Conservation (phyloP, 148 eudicot genomes). For the Rheum nobile region DNA sequence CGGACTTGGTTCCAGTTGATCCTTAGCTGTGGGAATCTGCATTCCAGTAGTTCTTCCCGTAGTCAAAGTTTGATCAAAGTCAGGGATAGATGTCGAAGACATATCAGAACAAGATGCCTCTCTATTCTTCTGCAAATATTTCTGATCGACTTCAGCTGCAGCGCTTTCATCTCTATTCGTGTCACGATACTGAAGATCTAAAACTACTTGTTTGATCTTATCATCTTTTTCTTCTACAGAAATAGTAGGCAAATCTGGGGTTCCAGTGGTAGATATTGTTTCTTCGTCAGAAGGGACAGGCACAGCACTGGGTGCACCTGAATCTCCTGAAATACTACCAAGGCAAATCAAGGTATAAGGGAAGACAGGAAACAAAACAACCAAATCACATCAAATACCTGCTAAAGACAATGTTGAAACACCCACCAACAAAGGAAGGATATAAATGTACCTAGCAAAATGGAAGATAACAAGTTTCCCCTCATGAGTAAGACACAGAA, state of each 20-base stretch:
- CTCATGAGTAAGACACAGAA: slow-evolving; percentile 73
- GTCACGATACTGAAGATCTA: slow-evolving; percentile 14
- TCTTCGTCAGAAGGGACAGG: slow-evolving; percentile 30
- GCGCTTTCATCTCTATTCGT: slow-evolving; percentile 19
- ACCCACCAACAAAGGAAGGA: background rate
- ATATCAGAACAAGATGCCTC: slow-evolving; percentile 10
- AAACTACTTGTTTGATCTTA: slow-evolving; percentile 12
- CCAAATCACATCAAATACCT: background rate
- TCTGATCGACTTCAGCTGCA: slow-evolving; percentile 17
- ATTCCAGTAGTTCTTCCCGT: background rate
- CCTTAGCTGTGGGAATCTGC: background rate
- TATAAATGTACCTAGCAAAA: slow-evolving; percentile 61
- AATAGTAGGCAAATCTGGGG: slow-evolving; percentile 15
- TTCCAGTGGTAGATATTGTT: slow-evolving; percentile 16
- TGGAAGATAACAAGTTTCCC: slow-evolving; percentile 67
- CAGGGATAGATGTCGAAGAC: slow-evolving; percentile 4
- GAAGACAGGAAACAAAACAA: background rate
- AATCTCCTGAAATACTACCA: slow-evolving; percentile 38
- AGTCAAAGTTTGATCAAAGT: slow-evolving; percentile 8
- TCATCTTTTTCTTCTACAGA: slow-evolving; percentile 20
- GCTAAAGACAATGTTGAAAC: background rate
- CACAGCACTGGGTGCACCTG: slow-evolving; percentile 18
- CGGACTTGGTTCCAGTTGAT: slow-evolving; percentile 10
- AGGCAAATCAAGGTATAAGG: background rate
- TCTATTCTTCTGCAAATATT: slow-evolving; percentile 15